Evolutionary conservation across 192 early-diverging fungal species (phyloP).

Genomic region (Rhizophlyctis rosea): DNA sequence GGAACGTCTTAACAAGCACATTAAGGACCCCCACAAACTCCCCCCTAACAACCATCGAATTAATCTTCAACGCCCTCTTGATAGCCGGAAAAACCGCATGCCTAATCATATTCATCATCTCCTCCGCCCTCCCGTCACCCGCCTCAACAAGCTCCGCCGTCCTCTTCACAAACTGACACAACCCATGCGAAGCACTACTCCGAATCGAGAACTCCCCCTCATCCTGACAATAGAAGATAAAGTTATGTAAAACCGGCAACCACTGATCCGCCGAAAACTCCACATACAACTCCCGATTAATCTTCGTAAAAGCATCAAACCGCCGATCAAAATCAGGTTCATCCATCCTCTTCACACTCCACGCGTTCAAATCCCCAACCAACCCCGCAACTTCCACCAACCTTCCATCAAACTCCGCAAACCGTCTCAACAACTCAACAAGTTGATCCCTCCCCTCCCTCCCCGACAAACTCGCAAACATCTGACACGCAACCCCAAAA

Average conservation of each 20-base stretch:
- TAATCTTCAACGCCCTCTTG: conserved; percentile 61
- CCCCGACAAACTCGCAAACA: conserved; percentile 66
- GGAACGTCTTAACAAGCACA: conserved; percentile 59
- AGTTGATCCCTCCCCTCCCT: conserved; percentile 64
- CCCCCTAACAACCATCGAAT: conserved; percentile 54
- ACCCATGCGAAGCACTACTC: conserved; percentile 70
- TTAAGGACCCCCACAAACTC: conserved; percentile 71
- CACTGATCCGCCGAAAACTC: conserved; percentile 70
- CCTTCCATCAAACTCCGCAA: conserved; percentile 65
- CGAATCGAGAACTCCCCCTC: conserved; percentile 84
- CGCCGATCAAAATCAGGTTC: conserved; percentile 85
- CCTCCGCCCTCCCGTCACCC: conserved; percentile 19
- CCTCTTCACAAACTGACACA: conserved; percentile 69
- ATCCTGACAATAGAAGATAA: conserved; percentile 79
- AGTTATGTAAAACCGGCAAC: conserved; percentile 87
- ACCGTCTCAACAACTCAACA: conserved; percentile 54
- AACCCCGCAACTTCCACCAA: conserved; percentile 48
- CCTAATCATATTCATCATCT: conserved; percentile 48
- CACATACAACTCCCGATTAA: conserved; percentile 69
- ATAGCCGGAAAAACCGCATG: conserved; percentile 69
- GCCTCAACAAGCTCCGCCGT: conserved; percentile 31
- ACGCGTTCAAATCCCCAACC: conserved; percentile 76
- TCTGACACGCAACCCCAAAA: conserved; percentile 60
- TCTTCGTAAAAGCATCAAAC: conserved; percentile 65
- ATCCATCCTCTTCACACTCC: conserved; percentile 68